phyloP scores from a whole-genome alignment of 306 rosid species.

The Malus sylvestris region DNA sequence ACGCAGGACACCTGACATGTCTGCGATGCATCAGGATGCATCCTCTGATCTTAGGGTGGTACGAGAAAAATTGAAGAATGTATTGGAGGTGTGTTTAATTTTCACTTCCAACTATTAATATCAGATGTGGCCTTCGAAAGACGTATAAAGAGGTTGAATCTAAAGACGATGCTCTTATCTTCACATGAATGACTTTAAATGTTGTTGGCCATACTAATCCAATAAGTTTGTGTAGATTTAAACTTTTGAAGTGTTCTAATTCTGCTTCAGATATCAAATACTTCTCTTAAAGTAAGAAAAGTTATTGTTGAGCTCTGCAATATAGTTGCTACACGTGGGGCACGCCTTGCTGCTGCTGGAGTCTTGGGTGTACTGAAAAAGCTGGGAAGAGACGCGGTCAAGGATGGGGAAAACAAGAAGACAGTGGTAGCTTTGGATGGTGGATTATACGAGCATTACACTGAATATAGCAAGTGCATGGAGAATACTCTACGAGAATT shows the following conservation, averaged over 20 bases:
- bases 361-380: conserved; percentile 72
- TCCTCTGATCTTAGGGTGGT: conserved; percentile 79
- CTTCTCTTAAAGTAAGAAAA: conserved; percentile 52
- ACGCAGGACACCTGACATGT: conserved; percentile 86
- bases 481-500: conserved; percentile 61
- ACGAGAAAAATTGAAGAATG: conserved; percentile 55
- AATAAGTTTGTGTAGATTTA: neutral
- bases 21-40: conserved; percentile 79
- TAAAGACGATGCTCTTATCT: neutral
- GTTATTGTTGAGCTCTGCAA: conserved; percentile 63
- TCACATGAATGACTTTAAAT: neutral
- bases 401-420: conserved; percentile 36
- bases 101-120: neutral
- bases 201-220: conserved; percentile 3
- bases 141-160: neutral
- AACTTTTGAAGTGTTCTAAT: neutral
- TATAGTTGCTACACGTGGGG: conserved; percentile 73
- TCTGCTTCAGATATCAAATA: conserved; percentile 51
- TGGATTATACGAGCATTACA: conserved; percentile 82
- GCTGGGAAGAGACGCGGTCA: conserved; percentile 49
- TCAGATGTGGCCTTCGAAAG: neutral
- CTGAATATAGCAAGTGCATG: conserved; percentile 59
- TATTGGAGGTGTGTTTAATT: conserved; percentile 53
- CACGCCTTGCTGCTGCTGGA: conserved; percentile 88
- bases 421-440: conserved; percentile 81